A percentile compares a stretch with the other conserved stretches of the same genome.
Evolutionary conservation across 441 rosid species (phyloP).

Genomic region (Dalechampia spathulata): DNA sequence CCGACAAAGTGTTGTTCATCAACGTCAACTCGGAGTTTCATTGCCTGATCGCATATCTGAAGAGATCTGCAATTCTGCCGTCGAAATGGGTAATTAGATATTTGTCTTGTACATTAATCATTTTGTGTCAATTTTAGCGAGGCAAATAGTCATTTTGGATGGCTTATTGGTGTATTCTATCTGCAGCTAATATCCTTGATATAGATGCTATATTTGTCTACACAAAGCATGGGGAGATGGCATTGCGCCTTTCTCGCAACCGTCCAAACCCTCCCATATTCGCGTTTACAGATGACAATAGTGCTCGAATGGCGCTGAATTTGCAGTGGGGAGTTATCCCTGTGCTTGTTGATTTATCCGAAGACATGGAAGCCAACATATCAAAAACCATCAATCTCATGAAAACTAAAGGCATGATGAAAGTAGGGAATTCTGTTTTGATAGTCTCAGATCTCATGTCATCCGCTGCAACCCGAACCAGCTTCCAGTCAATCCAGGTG

Average conservation of each 20-base stretch:
- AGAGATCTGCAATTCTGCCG: slow-evolving; percentile 62
- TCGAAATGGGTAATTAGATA: slow-evolving; percentile 46
- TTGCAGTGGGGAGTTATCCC: slow-evolving; percentile 97
- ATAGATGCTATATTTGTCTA: slow-evolving; percentile 90
- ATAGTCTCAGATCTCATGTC: slow-evolving; percentile 80
- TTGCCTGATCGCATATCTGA: slow-evolving; percentile 54
- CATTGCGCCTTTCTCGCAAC: slow-evolving; percentile 77
- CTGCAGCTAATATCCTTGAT: slow-evolving; percentile 86
- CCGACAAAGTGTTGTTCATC: slow-evolving; percentile 22
- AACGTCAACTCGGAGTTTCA: slow-evolving; percentile 33
- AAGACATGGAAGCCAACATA: slow-evolving; percentile 84
- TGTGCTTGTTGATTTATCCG: slow-evolving; percentile 66
- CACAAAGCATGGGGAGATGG: slow-evolving; percentile 92
- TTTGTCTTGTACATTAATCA: not conserved
- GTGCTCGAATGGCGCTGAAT: slow-evolving; percentile 70
- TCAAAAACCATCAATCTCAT: slow-evolving; percentile 68
- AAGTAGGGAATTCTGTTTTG: slow-evolving; percentile 71
- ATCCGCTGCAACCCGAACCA: slow-evolving; percentile 24
- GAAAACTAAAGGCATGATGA: slow-evolving; percentile 80
- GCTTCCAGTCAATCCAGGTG: slow-evolving; percentile 56
- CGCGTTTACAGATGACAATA: slow-evolving; percentile 64
- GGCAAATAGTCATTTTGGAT: too few relatives aligned
- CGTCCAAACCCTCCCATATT: slow-evolving; percentile 94
- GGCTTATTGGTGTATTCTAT: too few relatives aligned
- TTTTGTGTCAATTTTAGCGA: not conserved